Base-by-base conservation (phyloP, 2,329 filamentous ascomycete species). In the Diaporthe citriasiana region DNA sequence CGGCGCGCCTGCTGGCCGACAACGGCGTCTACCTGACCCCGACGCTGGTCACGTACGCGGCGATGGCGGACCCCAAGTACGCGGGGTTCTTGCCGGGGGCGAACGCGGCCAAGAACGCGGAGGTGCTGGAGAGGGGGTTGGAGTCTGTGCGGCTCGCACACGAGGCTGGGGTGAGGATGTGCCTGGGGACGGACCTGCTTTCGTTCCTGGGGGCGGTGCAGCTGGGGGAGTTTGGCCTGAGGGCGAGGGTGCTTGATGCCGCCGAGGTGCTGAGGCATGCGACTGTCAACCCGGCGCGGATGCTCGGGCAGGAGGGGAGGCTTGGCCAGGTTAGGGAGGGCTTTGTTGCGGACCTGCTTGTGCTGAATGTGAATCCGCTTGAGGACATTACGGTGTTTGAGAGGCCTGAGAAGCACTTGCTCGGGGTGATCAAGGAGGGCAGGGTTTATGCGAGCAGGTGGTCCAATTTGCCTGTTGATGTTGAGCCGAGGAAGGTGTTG, bases 381-480 rank as follows among this genome's bases (percentile, higher is more conserved):
- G 84, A 88, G 27, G 85, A 89, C 77, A 84, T 89, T 30, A 82
- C 81, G 0, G 80, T 89, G 7, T 79, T 90, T 17, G 86, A 87
- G 76, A 77, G 79, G 50, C 84, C 84, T 1, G 84, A 87, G 25
- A 80, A 83, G 76, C 80, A 86, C 73, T 75, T 89, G 17, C 73
- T 88, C 35, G 85, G 83, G 3, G 86, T 89, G 3, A 82, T 89
- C 73, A 89, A 89, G 76, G 87, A 87, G 40, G 87, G 88, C 0
- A 81, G 85, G n/a, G 83, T 89, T 13, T 81, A 73, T 53, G 51
- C 35, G 27, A 76, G 74, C 9, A 50, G 72, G 33, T 76, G 74
- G 74, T 76, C 74, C 10, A 70, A 38, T 27, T 19, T 76, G 42
- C 72, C 74, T 13, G 73, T 68, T 2, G 74, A 74, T 51, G 71